phyloP scores from a whole-genome alignment of 31 red algal species.

The Bonnemaisonia californica region DNA sequence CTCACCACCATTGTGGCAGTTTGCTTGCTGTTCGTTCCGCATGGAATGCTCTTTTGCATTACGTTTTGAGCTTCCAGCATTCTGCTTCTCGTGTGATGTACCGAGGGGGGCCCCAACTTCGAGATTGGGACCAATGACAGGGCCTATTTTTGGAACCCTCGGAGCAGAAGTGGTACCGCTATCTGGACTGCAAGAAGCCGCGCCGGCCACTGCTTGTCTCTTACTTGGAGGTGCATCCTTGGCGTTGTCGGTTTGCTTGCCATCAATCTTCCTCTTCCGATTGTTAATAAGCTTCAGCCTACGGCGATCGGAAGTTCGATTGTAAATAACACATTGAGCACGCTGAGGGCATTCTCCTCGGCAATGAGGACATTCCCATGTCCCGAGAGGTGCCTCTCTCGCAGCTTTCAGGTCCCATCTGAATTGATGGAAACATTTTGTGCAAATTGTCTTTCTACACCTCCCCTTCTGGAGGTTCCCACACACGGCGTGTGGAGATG shows the following conservation, averaged over 20 bases:
- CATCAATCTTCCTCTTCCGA: constrained; percentile 44
- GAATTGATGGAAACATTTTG: constrained; percentile 43
- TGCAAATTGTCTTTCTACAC: constrained; percentile 69
- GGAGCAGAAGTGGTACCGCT: neutral
- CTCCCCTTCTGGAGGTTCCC: constrained; percentile 41
- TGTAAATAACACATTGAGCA: constrained; percentile 67
- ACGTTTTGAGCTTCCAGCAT: too few relatives aligned
- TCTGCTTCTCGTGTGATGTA: too few relatives aligned
- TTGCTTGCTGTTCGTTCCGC: too few relatives aligned
- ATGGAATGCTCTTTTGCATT: too few relatives aligned
- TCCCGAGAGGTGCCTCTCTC: constrained; percentile 14
- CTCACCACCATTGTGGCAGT: too few relatives aligned
- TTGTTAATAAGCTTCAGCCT: constrained; percentile 63
- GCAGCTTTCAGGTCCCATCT: constrained; percentile 50
- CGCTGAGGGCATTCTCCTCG: constrained; percentile 55
- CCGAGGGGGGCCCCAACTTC: too few relatives aligned
- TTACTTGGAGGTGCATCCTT: neutral
- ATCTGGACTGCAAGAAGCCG: neutral
- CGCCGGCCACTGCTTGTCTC: neutral
- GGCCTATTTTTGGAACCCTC: neutral
- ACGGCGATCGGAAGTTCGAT: constrained; percentile 60
- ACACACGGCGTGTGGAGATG: constrained; percentile 45
- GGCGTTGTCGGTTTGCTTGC: neutral
- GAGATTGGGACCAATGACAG: neutral
- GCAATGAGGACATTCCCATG: constrained; percentile 71